Percentiles rank a stretch among this genome's conserved stretches.
phyloP scores from a whole-genome alignment of 1,284 basidiomycete species.

The Prillingera fragicola region DNA sequence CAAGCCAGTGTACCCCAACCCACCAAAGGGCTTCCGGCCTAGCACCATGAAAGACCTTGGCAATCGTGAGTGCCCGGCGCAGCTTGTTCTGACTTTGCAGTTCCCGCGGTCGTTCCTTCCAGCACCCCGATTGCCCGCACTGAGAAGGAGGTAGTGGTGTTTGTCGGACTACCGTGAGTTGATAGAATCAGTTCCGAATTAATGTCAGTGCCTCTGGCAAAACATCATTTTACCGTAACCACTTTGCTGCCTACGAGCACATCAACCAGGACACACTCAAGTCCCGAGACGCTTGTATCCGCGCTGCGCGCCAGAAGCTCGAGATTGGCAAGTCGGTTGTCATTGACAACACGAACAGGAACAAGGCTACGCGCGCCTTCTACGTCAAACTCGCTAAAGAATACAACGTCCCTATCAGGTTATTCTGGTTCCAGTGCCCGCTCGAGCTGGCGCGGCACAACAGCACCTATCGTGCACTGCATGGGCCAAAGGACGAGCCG shows the following conservation, averaged over 20 bases:
- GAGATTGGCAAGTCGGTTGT: constrained; percentile 62
- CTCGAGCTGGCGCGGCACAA: constrained; percentile 81
- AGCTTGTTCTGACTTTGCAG: constrained; percentile 36
- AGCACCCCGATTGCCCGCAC: constrained; percentile 58
- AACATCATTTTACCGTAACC: constrained; percentile 65
- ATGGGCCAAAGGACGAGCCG: constrained; percentile 30
- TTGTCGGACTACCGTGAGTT: constrained; percentile 70
- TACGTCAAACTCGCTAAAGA: constrained; percentile 65
- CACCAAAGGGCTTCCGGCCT: constrained; percentile 38
- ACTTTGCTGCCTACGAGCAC: constrained; percentile 73
- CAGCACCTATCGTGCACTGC: constrained; percentile 72
- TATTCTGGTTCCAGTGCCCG: constrained; percentile 66
- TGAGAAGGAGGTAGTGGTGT: constrained; percentile 61
- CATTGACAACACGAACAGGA: constrained; percentile 82
- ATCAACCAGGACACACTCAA: constrained; percentile 77
- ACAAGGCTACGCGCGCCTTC: constrained; percentile 59
- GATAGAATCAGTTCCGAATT: background rate
- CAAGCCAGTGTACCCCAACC: constrained; percentile 39
- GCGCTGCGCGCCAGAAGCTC: constrained; percentile 58
- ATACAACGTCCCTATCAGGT: constrained; percentile 58
- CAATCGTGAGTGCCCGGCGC: constrained; percentile 3
- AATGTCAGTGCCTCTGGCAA: constrained; percentile 64
- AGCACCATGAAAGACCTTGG: constrained; percentile 4
- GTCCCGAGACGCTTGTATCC: constrained; percentile 67
- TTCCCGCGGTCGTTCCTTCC: constrained; percentile 59